Percentiles rank a stretch among this genome's conserved stretches.
Evolutionary conservation across 2,329 filamentous ascomycete genomes (phyloP).

Genomic region (Mycosphaerelloides madeirae): DNA sequence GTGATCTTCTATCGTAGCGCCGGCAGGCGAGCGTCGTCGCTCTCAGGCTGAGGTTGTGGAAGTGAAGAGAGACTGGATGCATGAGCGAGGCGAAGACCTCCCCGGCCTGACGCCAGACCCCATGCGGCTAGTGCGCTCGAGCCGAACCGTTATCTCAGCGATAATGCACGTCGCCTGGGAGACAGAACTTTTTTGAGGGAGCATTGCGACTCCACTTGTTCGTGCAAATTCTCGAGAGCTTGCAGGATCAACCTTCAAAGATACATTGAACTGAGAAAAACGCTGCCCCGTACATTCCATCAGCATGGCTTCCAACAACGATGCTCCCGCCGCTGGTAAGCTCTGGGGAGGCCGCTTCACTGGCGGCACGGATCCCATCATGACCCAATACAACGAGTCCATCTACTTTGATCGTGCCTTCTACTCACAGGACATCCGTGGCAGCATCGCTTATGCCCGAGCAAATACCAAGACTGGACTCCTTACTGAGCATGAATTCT

Average conservation of each 20-base stretch:
- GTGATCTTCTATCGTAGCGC: too few species aligned
- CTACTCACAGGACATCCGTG: conserved; percentile 74
- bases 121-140: neutral
- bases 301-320: conserved; percentile 16
- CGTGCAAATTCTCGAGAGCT: neutral
- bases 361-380: conserved; percentile 75
- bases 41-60: too few species aligned
- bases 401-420: conserved; percentile 75
- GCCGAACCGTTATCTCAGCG: neutral
- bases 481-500: conserved; percentile 67
- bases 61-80: too few species aligned
- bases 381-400: conserved; percentile 78
- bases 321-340: conserved; percentile 38
- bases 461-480: conserved; percentile 74
- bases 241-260: too few species aligned
- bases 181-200: neutral
- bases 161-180: neutral
- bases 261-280: too few species aligned
- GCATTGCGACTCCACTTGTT: neutral
- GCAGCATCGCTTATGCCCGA: conserved; percentile 74
- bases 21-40: too few species aligned
- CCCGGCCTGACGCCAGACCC: neutral
- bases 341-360: conserved; percentile 61
- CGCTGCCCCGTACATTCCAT: neutral
- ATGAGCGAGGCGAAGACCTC: too few species aligned